A percentile compares a stretch with the other conserved stretches of the same genome.
phyloP scores from a whole-genome alignment of 2,329 filamentous ascomycete genomes.

The Fusarium penzigii region DNA sequence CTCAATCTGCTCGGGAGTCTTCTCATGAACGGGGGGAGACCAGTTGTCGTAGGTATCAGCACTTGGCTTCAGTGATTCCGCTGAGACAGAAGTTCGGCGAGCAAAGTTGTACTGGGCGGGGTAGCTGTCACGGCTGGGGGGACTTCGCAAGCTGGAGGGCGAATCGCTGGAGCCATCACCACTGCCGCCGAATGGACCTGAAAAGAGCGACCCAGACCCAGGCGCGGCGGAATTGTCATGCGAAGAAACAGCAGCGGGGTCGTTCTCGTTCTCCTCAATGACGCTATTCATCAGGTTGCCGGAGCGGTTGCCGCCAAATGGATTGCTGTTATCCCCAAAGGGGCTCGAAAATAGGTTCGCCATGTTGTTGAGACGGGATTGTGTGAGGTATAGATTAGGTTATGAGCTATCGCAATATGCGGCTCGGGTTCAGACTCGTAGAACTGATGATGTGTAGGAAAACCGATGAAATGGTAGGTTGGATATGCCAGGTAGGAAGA shows the following conservation, averaged over 20 bases:
- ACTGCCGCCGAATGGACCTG: constrained; percentile 50
- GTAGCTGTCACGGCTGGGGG: constrained; percentile 67
- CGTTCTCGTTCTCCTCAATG: constrained; percentile 83
- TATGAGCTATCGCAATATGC: constrained; percentile 7
- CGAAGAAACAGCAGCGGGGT: constrained; percentile 74
- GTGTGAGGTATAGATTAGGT: background rate
- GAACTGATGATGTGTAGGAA: constrained; percentile 65
- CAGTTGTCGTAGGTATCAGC: constrained; percentile 84
- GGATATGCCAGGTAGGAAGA: background rate
- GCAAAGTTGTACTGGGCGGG: constrained; percentile 93
- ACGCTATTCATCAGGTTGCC: constrained; percentile 51
- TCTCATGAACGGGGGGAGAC: constrained; percentile 82
- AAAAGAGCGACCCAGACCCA: constrained; percentile 41
- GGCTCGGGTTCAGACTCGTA: constrained; percentile 46
- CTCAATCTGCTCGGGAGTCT: constrained; percentile 76
- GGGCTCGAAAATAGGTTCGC: constrained; percentile 78
- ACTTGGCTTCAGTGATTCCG: constrained; percentile 90
- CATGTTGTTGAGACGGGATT: constrained; percentile 50
- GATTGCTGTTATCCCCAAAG: constrained; percentile 57
- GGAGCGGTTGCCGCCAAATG: constrained; percentile 25
- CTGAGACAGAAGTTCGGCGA: constrained; percentile 92
- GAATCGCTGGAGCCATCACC: constrained; percentile 50
- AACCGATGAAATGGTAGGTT: constrained; percentile 57
- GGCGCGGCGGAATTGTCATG: constrained; percentile 56
- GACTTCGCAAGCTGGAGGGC: constrained; percentile 48